phyloP scores from a whole-genome alignment of 2,329 filamentous ascomycete species.

The Talaromyces funiculosus region DNA sequence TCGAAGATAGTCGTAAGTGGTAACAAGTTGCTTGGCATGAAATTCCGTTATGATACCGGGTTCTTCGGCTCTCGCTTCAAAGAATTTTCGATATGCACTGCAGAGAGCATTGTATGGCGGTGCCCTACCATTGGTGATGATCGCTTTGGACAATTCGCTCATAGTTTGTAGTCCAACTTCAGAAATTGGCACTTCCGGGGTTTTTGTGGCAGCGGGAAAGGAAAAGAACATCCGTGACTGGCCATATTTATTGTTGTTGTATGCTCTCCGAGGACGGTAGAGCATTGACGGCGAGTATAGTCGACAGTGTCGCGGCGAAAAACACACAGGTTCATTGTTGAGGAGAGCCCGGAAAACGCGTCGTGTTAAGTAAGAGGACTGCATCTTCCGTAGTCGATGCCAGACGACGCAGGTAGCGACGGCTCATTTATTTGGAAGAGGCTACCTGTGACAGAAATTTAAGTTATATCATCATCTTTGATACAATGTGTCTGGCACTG shows the following conservation, averaged over 20 bases:
- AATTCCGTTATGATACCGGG: constrained; percentile 55
- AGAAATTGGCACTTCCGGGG: constrained; percentile 51
- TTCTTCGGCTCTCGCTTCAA: constrained; percentile 49
- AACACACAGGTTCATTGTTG: constrained; percentile 40
- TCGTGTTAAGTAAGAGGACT: constrained; percentile 38
- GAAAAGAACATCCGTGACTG: constrained; percentile 30
- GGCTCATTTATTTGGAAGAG: background rate
- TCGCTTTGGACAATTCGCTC: constrained; percentile 60
- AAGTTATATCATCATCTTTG: background rate
- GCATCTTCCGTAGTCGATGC: constrained; percentile 27
- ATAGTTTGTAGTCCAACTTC: constrained; percentile 62
- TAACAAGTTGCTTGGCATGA: constrained; percentile 57
- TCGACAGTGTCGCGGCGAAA: constrained; percentile 32
- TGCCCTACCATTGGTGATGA: constrained; percentile 58
- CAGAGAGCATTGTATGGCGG: constrained; percentile 60
- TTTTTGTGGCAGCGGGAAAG: constrained; percentile 46
- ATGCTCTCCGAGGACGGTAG: constrained; percentile 25
- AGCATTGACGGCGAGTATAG: constrained; percentile 16
- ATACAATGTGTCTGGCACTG: background rate
- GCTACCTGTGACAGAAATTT: background rate
- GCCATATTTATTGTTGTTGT: constrained; percentile 30
- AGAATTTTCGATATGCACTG: constrained; percentile 60
- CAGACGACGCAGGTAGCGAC: background rate
- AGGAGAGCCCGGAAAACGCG: constrained; percentile 42
- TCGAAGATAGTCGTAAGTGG: constrained; percentile 57